These are phyloP conservation scores for Gnetum montanum DNA, from an alignment of 75 land plant species.

Conservation along the genomic window DNA sequence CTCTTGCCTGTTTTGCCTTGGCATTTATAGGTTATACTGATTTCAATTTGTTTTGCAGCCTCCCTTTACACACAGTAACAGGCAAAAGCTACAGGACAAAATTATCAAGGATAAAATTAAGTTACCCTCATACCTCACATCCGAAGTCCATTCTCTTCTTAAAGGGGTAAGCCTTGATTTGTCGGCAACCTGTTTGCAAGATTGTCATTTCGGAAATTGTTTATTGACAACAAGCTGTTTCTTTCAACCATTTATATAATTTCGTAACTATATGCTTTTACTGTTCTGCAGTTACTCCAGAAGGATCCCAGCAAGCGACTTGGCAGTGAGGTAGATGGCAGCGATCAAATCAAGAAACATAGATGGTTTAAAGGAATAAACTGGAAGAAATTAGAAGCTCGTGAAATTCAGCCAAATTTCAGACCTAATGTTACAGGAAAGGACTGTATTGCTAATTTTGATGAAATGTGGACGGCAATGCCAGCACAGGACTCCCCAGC, in stretches of 20 bases:
- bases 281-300: constrained; percentile 62
- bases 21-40: background rate
- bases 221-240: background rate
- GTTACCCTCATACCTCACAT: constrained; percentile 73
- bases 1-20: background rate
- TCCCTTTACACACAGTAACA: constrained; percentile 69
- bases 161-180: constrained; percentile 63
- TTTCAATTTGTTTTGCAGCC: constrained; percentile 49
- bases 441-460: constrained; percentile 88
- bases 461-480: constrained; percentile 78
- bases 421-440: constrained; percentile 69
- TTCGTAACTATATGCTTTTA: background rate
- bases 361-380: constrained; percentile 93
- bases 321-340: constrained; percentile 66
- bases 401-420: constrained; percentile 78
- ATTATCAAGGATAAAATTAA: constrained; percentile 88
- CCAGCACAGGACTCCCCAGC: constrained; percentile 78
- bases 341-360: constrained; percentile 82
- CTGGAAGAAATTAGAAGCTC: constrained; percentile 82
- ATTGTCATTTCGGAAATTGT: background rate
- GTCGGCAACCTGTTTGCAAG: background rate
- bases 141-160: constrained; percentile 83
- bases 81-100: constrained; percentile 78
- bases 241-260: background rate
- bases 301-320: constrained; percentile 86